phyloP scores from a whole-genome alignment of 805 yeast genomes.

The Saturnispora zaruensis region DNA sequence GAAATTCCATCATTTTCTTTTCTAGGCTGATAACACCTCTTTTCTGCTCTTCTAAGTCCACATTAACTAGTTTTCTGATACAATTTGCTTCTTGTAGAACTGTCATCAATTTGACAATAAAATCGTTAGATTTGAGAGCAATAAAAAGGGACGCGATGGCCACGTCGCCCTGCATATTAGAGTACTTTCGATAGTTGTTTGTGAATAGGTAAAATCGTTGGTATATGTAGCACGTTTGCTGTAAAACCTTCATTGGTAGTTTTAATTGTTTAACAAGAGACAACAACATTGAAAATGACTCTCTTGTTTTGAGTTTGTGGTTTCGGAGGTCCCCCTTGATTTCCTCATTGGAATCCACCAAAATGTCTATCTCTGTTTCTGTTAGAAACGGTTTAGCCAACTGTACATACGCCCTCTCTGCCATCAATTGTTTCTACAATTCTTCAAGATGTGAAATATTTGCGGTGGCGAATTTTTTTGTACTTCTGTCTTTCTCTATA shows the following conservation, averaged over 20 bases:
- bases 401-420: slow-evolving; percentile 16
- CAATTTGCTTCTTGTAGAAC: slow-evolving; percentile 43
- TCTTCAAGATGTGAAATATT: neutral
- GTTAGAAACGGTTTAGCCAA: slow-evolving; percentile 30
- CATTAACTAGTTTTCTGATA: slow-evolving; percentile 18
- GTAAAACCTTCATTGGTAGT: slow-evolving; percentile 63
- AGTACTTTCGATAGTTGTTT: slow-evolving; percentile 43
- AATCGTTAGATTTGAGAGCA: slow-evolving; percentile 75
- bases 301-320: slow-evolving; percentile 22
- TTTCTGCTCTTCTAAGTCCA: slow-evolving; percentile 45
- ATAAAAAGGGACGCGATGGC: slow-evolving; percentile 61
- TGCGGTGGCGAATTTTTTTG: slow-evolving; percentile 1
- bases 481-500: neutral
- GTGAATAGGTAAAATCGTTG: slow-evolving; percentile 62
- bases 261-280: slow-evolving; percentile 46
- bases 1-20: slow-evolving; percentile 63
- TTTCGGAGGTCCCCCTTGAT: slow-evolving; percentile 17
- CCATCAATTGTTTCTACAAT: neutral
- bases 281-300: slow-evolving; percentile 45
- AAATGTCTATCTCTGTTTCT: slow-evolving; percentile 20
- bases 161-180: slow-evolving; percentile 43
- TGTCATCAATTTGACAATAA: slow-evolving; percentile 65
- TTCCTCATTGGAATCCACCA: slow-evolving; percentile 16
- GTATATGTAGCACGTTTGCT: slow-evolving; percentile 62
- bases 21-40: slow-evolving; percentile 53